Conservation (phyloP, 208 protist genomes). For the Angomonas deanei region DNA sequence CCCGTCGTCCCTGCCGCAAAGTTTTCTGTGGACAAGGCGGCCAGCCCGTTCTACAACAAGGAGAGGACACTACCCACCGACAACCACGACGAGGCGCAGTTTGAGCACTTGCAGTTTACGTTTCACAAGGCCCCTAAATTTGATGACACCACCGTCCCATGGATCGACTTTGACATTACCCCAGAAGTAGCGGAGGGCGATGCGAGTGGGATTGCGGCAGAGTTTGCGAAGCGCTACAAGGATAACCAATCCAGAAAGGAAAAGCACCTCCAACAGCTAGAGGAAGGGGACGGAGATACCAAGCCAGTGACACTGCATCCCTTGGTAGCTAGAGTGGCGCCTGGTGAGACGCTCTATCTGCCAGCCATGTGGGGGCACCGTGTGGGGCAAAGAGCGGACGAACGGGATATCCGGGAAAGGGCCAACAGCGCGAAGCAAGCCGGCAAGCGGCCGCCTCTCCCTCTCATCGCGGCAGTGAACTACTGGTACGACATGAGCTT, state of each 20-base stretch:
- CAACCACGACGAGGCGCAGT: background rate
- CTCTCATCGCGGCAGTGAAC: conserved; percentile 88
- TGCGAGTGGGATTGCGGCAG: conserved; percentile 6
- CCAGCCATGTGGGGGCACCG: conserved; percentile 89
- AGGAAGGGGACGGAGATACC: background rate
- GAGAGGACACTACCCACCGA: conserved; percentile 3
- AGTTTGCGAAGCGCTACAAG: conserved; percentile 18
- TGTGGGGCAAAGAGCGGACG: conserved; percentile 80
- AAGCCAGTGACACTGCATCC: conserved; percentile 35
- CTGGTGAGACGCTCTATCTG: conserved; percentile 88
- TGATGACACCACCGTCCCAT: conserved; percentile 68
- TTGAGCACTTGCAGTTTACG: conserved; percentile 24
- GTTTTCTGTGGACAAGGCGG: conserved; percentile 36
- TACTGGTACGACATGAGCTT: conserved; percentile 93
- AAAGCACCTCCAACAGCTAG: background rate
- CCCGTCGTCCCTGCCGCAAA: conserved; percentile 59
- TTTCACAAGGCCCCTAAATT: conserved; percentile 39
- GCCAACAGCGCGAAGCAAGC: conserved; percentile 3
- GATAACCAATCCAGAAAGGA: conserved; percentile 21
- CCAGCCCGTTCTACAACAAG: conserved; percentile 12
- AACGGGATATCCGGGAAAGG: conserved; percentile 36
- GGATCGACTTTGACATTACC: conserved; percentile 83
- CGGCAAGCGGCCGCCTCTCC: conserved; percentile 15
- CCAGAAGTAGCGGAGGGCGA: conserved; percentile 12
- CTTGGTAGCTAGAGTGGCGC: conserved; percentile 61